These are phyloP conservation scores for Moniliella sp. DNA, from an alignment of 1,284 basidiomycete species.

Conservation along the genomic window DNA sequence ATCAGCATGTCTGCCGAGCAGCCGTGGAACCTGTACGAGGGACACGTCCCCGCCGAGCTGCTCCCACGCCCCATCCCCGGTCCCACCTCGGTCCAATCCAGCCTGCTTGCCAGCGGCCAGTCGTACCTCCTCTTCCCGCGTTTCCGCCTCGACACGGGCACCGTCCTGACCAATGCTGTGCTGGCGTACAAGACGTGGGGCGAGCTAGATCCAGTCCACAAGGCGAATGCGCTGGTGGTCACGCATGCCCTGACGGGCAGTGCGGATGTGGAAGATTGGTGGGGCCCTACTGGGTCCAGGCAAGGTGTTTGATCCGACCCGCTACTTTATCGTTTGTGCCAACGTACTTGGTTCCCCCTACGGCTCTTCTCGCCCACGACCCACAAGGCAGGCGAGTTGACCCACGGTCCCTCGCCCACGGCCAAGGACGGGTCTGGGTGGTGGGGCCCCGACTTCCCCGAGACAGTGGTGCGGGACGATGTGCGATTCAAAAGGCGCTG, in stretches of 20 bases:
- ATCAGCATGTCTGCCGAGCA: too few species aligned
- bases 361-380: constrained; percentile 59
- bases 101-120: constrained; percentile 12
- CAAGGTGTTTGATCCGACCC: constrained; percentile 66
- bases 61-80: too few species aligned
- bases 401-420: neutral
- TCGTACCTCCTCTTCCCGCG: constrained; percentile 29
- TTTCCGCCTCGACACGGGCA: constrained; percentile 66
- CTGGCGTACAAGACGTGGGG: constrained; percentile 97
- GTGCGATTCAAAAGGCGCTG: constrained; percentile 71
- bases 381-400: constrained; percentile 13
- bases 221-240: constrained; percentile 80
- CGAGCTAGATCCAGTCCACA: constrained; percentile 46
- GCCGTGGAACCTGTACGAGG: too few species aligned
- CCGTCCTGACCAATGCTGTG: constrained; percentile 51
- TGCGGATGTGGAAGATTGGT: constrained; percentile 85
- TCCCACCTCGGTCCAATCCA: constrained; percentile 26
- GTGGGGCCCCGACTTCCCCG: constrained; percentile 85
- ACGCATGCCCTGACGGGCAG: constrained; percentile 93
- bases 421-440: constrained; percentile 18
- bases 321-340: constrained; percentile 81
- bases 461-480: constrained; percentile 75
- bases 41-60: too few species aligned
- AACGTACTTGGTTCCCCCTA: constrained; percentile 89
- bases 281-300: constrained; percentile 69